A percentile compares a stretch with the other conserved stretches of the same genome.
These are phyloP conservation scores for Eutrema japonicum DNA, from an alignment of 345 rosid species.

Conservation along the genomic window DNA sequence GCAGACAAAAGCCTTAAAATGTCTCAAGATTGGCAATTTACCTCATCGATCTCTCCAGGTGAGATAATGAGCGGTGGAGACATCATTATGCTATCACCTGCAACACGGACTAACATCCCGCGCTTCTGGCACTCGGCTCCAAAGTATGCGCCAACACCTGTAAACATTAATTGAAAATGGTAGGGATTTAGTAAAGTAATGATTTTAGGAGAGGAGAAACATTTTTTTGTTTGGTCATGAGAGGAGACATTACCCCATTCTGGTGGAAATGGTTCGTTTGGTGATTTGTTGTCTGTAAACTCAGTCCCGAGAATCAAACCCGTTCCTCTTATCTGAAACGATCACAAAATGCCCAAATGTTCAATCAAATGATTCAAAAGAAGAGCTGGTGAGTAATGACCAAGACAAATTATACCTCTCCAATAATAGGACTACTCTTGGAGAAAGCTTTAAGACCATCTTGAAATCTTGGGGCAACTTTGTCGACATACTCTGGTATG, in stretches of 20 bases:
- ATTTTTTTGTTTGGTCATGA: not conserved
- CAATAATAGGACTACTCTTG: conserved; percentile 73
- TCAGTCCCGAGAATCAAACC: conserved; percentile 95
- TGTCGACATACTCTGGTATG: conserved; percentile 61
- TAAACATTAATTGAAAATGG: not conserved
- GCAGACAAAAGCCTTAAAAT: not conserved
- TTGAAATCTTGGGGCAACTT: conserved; percentile 77
- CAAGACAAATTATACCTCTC: conserved; percentile 62
- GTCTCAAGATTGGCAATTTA: conserved; percentile 27
- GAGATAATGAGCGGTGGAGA: conserved; percentile 80
- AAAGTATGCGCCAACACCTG: conserved; percentile 86
- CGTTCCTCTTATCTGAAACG: conserved; percentile 81
- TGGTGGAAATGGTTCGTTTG: conserved; percentile 81
- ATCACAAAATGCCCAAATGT: conserved; percentile 9
- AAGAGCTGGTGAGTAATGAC: not conserved
- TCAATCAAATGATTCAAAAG: conserved; percentile 16
- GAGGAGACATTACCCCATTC: conserved; percentile 80
- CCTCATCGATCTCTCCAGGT: conserved; percentile 81
- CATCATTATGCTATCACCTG: conserved; percentile 94
- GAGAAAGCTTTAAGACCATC: conserved; percentile 82
- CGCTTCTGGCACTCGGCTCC: conserved; percentile 83
- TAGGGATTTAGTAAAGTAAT: not conserved
- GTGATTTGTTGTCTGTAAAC: conserved; percentile 85
- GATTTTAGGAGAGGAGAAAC: not conserved
- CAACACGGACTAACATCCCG: conserved; percentile 85